Evolutionary conservation across 495 filamentous ascomycete genomes (phyloP), one percentile per base, ranked within the genome.

Genomic region (Evernia prunastri): DNA sequence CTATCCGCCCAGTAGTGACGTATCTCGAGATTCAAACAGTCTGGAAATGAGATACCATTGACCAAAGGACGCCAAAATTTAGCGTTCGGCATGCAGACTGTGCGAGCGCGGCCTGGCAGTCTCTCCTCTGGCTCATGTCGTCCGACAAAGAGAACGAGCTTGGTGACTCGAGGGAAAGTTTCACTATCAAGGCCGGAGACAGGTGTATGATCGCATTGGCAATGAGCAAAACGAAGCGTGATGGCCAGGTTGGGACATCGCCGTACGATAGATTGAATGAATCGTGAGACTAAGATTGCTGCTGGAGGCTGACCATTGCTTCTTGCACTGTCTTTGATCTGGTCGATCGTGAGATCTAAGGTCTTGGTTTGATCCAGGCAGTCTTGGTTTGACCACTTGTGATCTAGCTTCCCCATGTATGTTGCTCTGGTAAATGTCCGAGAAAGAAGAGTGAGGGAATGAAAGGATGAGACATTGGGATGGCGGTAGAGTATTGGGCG

Each of bases 401-500:
- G 62, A 36, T 75, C 74, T 49, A 58, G 56, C 42, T 66, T 71
- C n/a, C 74, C 74, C 64, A 72, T 69, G 27, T 64, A 63, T 40
- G 71, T 70, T 59, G 67, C 71, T 39, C 66, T 33, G 51, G 69
- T 69, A 45, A 76, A 60, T 7, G 74, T 76, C 25, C 66, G 60
- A 35, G 70, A 61, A 61, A 76, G 75, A 8, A 72, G 47, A 31
- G 59, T 69, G 13, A 76, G 63, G 62, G 66, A 70, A 18, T 72
- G 57, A 56, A 66, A 76, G 11, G 69, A 68, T 43, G 47, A 65
- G 31, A 76, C 59, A 35, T 60, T 61, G 39, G 71, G 68, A 67
- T 72, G 72, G 12, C 70, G 69, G 45, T 76, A 76, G 7, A 76
- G 68, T 56, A 75, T 72, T 27, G 70, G 66, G 63, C 76, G 75